Percentiles rank a stretch among this genome's conserved stretches.
Conservation (phyloP, 1,284 basidiomycete species). For the Trametes sp. region DNA sequence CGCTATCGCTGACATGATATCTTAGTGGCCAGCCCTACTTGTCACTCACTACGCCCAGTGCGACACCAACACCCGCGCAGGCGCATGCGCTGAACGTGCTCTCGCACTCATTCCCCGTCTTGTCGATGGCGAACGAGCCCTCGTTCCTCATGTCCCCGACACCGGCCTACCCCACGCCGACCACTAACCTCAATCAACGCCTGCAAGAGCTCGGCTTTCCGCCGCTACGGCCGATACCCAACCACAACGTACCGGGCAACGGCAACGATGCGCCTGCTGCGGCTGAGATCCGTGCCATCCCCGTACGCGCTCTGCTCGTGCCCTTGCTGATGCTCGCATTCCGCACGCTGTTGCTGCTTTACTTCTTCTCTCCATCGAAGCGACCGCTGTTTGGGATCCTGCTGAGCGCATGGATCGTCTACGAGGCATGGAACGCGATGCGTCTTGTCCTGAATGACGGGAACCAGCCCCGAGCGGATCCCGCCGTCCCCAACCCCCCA, state of each 20-base stretch:
- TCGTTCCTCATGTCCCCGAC: constrained; percentile 33
- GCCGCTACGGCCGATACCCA: constrained; percentile 48
- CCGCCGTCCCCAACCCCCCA: constrained; percentile 35
- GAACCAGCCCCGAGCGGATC: constrained; percentile 41
- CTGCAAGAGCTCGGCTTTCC: constrained; percentile 70
- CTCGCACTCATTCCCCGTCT: constrained; percentile 71
- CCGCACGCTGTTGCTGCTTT: constrained; percentile 74
- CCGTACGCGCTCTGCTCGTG: constrained; percentile 66
- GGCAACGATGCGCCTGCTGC: constrained; percentile 38
- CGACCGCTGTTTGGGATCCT: constrained; percentile 75
- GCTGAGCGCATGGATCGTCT: constrained; percentile 74
- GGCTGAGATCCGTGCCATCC: constrained; percentile 55
- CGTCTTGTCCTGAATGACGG: constrained; percentile 58
- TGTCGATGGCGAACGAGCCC: constrained; percentile 43
- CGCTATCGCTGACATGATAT: constrained; percentile 3
- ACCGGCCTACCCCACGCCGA: constrained; percentile 35
- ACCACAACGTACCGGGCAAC: constrained; percentile 38
- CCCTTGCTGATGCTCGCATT: constrained; percentile 73
- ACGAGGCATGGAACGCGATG: constrained; percentile 80
- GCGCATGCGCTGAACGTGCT: constrained; percentile 73
- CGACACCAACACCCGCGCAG: constrained; percentile 65
- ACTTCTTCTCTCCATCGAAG: constrained; percentile 80
- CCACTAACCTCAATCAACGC: constrained; percentile 62
- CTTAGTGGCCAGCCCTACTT: constrained; percentile 69
- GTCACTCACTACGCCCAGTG: constrained; percentile 55